Conservation (phyloP, 2,329 filamentous ascomycete genomes). For the Zymoseptoria tritici region DNA sequence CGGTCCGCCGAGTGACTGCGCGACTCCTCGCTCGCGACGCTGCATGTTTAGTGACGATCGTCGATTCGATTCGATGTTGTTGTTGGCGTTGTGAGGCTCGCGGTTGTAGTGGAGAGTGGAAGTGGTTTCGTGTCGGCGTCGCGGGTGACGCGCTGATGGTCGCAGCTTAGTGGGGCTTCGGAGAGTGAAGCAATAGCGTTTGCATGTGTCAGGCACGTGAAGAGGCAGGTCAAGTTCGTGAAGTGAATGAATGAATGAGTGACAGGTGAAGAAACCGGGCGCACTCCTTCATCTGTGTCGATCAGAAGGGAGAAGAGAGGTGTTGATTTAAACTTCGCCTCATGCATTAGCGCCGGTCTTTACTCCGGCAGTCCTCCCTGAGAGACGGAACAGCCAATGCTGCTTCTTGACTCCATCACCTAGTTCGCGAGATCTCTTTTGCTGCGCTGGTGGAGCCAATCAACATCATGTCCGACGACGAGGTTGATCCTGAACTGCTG, state of each 20-base stretch:
- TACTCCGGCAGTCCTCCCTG: background rate
- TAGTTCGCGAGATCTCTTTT: background rate
- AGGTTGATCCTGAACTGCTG: constrained; percentile 79
- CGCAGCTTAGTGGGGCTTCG: background rate
- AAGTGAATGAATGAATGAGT: background rate
- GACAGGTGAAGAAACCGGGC: background rate
- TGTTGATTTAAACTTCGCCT: background rate
- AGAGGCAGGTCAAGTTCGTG: background rate
- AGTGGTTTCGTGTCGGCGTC: background rate
- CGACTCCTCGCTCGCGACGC: constrained; percentile 40
- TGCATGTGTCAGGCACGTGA: background rate
- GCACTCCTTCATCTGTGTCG: background rate
- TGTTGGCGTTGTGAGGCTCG: background rate
- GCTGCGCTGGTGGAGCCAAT: no score
- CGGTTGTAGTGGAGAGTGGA: background rate
- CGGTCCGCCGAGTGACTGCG: constrained; percentile 61
- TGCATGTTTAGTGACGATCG: constrained; percentile 31
- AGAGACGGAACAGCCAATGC: background rate
- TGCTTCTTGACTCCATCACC: background rate
- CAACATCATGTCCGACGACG: constrained; percentile 77
- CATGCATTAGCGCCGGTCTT: background rate
- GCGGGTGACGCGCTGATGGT: background rate
- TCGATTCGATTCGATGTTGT: background rate
- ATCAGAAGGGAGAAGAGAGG: background rate
- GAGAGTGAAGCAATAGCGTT: background rate